These are phyloP conservation scores for Aphanoascus verrucosus DNA, from an alignment of 2,329 filamentous ascomycete genomes.

Conservation along the genomic window DNA sequence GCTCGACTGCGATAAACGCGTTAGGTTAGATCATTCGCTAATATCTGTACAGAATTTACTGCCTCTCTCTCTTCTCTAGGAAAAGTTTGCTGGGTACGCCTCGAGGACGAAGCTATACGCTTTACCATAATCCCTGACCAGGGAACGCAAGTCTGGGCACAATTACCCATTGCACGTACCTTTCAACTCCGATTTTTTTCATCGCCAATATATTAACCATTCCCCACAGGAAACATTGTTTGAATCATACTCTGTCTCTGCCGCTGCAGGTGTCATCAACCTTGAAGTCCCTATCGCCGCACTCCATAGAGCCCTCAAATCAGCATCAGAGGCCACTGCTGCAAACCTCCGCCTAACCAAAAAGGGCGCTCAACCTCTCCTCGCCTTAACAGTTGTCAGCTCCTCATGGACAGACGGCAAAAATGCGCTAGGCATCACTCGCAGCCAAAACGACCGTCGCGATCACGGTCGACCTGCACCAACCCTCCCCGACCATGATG, in stretches of 20 bases:
- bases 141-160: conserved; percentile 95
- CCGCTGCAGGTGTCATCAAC: conserved; percentile 88
- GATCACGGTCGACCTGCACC: conserved; percentile 33
- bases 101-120: conserved; percentile 76
- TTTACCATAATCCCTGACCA: conserved; percentile 94
- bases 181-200: neutral
- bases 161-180: conserved; percentile 38
- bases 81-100: conserved; percentile 80
- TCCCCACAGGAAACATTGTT: conserved; percentile 64
- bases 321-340: conserved; percentile 67
- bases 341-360: conserved; percentile 86
- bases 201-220: conserved; percentile 7
- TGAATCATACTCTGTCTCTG: conserved; percentile 79
- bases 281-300: conserved; percentile 84
- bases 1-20: conserved; percentile 13
- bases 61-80: conserved; percentile 56
- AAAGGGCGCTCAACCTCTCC: conserved; percentile 73
- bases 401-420: conserved; percentile 31
- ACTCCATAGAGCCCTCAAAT: conserved; percentile 83
- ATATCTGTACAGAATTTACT: conserved; percentile 43
- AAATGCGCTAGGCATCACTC: conserved; percentile 46
- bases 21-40: too few relatives aligned
- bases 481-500: conserved; percentile 25
- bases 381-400: conserved; percentile 82
- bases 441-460: conserved; percentile 33